These are phyloP conservation scores for Naganishia antarctica DNA, from an alignment of 768 basidiomycete species.

Conservation along the genomic window DNA sequence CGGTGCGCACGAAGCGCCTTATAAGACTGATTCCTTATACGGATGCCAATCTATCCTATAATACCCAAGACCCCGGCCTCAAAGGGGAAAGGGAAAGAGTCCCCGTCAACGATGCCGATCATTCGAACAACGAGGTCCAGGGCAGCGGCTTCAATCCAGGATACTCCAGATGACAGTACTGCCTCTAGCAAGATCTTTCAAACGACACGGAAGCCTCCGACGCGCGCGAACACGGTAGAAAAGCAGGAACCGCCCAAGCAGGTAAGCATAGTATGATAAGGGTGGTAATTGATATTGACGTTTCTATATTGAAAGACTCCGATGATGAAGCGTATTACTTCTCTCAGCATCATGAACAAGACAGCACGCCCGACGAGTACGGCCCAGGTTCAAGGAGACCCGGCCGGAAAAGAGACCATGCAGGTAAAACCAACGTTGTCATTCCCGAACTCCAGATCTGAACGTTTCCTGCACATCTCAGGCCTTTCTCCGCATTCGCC, in stretches of 20 bases:
- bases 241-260: not conserved
- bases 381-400: not conserved
- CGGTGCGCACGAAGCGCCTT: no score
- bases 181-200: conserved; percentile 5
- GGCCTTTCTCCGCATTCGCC: conserved; percentile 49
- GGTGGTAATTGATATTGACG: not conserved
- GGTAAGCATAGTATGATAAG: not conserved
- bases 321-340: conserved; percentile 17
- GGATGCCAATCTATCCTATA: conserved; percentile 12
- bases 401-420: conserved; percentile 11
- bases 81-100: conserved; percentile 13
- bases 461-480: conserved; percentile 9
- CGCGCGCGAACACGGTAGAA: not conserved
- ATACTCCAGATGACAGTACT: not conserved
- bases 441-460: not conserved
- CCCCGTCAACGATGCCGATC: conserved; percentile 1
- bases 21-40: no score
- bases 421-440: not conserved
- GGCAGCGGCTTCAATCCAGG: conserved; percentile 5
- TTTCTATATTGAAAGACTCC: not conserved
- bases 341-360: conserved; percentile 9
- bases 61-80: conserved; percentile 16
- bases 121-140: conserved; percentile 1
- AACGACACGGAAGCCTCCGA: not conserved
- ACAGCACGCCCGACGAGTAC: not conserved